phyloP scores from a whole-genome alignment of 2,329 filamentous ascomycete genomes.

The Fusarium multiceps region DNA sequence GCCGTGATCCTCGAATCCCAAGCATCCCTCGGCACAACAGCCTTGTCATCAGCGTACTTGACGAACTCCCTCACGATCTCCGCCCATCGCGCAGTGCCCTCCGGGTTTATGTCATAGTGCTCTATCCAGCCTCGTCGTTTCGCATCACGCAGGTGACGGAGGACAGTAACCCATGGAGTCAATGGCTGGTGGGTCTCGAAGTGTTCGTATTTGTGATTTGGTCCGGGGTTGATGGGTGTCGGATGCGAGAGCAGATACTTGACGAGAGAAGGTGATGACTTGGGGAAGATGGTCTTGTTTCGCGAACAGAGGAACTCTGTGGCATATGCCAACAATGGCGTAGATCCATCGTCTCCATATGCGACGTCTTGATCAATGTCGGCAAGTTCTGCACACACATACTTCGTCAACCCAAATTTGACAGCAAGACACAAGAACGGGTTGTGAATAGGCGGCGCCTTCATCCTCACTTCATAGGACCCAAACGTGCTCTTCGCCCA shows the following conservation, averaged over 20 bases:
- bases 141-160: slow-evolving; percentile 17
- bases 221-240: not conserved
- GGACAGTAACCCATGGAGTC: slow-evolving; percentile 1
- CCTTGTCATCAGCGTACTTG: not conserved
- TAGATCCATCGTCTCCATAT: not conserved
- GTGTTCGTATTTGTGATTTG: slow-evolving; percentile 16
- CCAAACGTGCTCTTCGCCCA: slow-evolving; percentile 21
- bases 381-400: slow-evolving; percentile 8
- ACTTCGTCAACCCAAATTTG: slow-evolving; percentile 1
- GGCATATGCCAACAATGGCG: slow-evolving; percentile 5
- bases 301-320: slow-evolving; percentile 20
- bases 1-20: slow-evolving; percentile 16
- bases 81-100: slow-evolving; percentile 10
- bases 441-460: slow-evolving; percentile 1
- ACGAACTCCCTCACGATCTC: not conserved
- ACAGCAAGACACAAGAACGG: slow-evolving; percentile 11
- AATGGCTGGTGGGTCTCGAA: slow-evolving; percentile 1
- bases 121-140: slow-evolving; percentile 15
- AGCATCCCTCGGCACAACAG: slow-evolving; percentile 3
- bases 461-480: slow-evolving; percentile 11
- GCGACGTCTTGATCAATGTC: not conserved
- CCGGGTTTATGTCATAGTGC: slow-evolving; percentile 5
- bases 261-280: not conserved
- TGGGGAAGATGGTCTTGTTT: slow-evolving; percentile 16
- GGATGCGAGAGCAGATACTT: slow-evolving; percentile 3